Base-by-base conservation (phyloP, 192 early-diverging fungal genomes). In the Diversispora eburnea region DNA sequence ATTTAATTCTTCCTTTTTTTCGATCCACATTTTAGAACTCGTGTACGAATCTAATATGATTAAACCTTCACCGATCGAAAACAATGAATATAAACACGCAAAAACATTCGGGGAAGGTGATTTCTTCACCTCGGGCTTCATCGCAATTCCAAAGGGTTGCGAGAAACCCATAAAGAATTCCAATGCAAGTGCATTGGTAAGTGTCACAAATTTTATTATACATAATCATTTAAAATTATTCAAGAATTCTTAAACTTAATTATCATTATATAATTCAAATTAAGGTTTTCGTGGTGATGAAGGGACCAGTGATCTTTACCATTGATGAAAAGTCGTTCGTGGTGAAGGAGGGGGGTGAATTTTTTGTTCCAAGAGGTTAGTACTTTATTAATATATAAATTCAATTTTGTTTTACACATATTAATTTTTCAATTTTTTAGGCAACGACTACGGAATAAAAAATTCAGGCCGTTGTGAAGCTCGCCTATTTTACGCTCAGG, bases 341-440 rank as follows among this genome's bases (percentile, higher is more conserved):
- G 20, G 73, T 86, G 8, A 54, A 45, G 9, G 74, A 71, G 3
- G 83, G 81, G 4, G 54, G 72, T 0, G 78, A 83, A 51, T 85
- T 88, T 56, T 71, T 87, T 61, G 77, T 88, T 33, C 87, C 87
- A 8, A 63, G 87, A 80, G 84, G 86, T 84, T 74, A 17, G 20
- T 45, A n/a, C 39, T 52, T 45, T 46, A 47, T 2, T 5, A 46
- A 10, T 41, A 51, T 19, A 3, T 15, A 15, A 22, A 54, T 52
- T 52, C 8, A 52, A 7, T 68, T 19, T 5, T 33, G n/a, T 5
- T 8, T 68, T 52, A 8, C 12, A 54, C 4, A 22, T 54, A 22
- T 54, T 19, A 22, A 8, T 52, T 22, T 55, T 55, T 10, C 17
- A 20, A 61, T 61, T 20, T 66, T 46, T 43, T 48, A 68, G 67